These are phyloP conservation scores for Fusarium verticillioides DNA, from an alignment of 2,329 filamentous ascomycete species.

Conservation along the genomic window DNA sequence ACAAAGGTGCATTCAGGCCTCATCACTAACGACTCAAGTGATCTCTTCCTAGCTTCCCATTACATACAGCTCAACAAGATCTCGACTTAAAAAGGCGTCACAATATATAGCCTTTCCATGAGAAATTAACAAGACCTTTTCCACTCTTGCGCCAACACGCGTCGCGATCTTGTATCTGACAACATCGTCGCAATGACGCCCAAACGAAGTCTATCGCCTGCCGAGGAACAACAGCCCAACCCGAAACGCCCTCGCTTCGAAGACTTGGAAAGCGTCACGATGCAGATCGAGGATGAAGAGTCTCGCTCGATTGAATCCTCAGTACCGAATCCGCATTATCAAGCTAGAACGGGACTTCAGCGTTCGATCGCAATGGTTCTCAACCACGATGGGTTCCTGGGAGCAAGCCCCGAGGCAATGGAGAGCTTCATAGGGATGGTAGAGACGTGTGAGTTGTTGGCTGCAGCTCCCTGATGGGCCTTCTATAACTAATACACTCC, in stretches of 20 bases:
- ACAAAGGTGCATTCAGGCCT: neutral
- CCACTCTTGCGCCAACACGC: neutral
- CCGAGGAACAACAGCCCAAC: slow-evolving; percentile 41
- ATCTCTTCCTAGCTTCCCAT: neutral
- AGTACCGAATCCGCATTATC: slow-evolving; percentile 47
- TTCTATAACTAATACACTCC: slow-evolving; percentile 12
- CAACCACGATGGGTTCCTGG: slow-evolving; percentile 68
- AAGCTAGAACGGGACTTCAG: slow-evolving; percentile 56
- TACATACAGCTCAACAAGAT: neutral
- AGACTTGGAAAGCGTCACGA: neutral
- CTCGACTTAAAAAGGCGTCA: too few relatives aligned
- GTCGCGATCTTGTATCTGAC: neutral
- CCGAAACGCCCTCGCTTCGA: slow-evolving; percentile 48
- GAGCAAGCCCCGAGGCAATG: slow-evolving; percentile 65
- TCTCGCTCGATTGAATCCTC: slow-evolving; percentile 33
- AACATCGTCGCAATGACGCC: slow-evolving; percentile 45
- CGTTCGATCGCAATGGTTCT: slow-evolving; percentile 67
- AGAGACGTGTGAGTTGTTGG: slow-evolving; percentile 64
- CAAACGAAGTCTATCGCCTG: slow-evolving; percentile 52
- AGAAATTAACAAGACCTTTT: neutral
- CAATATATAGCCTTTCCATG: neutral
- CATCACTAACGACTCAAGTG: slow-evolving; percentile 1
- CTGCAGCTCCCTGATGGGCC: too few relatives aligned
- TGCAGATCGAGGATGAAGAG: slow-evolving; percentile 27
- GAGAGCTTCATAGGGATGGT: slow-evolving; percentile 67